A percentile compares a stretch with the other conserved stretches of the same genome.
phyloP scores from a whole-genome alignment of 371 early-diverging fungal genomes.

The Batkoa obscura region DNA sequence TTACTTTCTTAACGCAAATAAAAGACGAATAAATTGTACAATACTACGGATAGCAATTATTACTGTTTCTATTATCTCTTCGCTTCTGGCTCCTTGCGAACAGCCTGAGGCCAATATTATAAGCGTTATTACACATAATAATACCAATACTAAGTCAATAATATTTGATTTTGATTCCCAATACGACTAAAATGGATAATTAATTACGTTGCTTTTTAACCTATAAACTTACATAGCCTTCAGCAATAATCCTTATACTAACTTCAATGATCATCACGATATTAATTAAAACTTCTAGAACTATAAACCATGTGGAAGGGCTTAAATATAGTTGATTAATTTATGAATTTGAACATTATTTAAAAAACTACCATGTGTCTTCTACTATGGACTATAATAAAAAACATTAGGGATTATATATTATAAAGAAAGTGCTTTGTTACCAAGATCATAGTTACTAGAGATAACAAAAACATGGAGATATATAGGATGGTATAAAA shows the following conservation, averaged over 20 bases:
- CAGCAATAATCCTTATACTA: background rate
- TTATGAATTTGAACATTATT: too few species aligned
- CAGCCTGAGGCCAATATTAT: background rate
- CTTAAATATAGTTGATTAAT: background rate
- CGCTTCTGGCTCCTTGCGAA: background rate
- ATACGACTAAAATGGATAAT: background rate
- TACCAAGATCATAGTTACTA: constrained; percentile 3
- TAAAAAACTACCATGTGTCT: background rate
- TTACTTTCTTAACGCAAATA: constrained; percentile 2
- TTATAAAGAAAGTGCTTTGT: background rate
- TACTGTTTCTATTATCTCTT: background rate
- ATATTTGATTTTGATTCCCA: constrained; percentile 4
- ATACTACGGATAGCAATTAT: constrained; percentile 1
- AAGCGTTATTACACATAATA: constrained; percentile 3
- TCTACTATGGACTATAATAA: constrained; percentile 2
- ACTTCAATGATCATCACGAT: constrained; percentile 5
- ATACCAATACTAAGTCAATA: constrained; percentile 1
- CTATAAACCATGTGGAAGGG: background rate
- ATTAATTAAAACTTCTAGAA: constrained; percentile 4
- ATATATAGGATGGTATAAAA: constrained; percentile 1
- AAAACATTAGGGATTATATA: background rate
- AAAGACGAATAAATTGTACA: constrained; percentile 3
- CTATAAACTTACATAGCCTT: background rate
- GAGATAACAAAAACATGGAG: background rate
- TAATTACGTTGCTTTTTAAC: background rate